Evolutionary conservation across 2,329 filamentous ascomycete species (phyloP).

Genomic region (Aspergillus sp.): DNA sequence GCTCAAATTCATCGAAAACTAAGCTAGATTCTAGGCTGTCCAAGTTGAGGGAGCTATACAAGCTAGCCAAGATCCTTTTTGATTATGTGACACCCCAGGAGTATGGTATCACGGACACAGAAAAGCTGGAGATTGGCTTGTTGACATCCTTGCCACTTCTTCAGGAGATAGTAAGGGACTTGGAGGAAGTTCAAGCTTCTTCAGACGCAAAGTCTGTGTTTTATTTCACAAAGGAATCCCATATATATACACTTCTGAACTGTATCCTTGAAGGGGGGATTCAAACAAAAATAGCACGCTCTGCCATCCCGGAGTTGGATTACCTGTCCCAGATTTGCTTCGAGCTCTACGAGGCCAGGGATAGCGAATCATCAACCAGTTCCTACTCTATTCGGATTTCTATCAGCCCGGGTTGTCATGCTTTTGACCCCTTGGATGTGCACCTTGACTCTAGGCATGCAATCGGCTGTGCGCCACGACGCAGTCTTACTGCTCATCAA

Average conservation of each 20-base stretch:
- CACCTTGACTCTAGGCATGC: constrained; percentile 95
- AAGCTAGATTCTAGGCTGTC: constrained; percentile 84
- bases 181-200: constrained; percentile 95
- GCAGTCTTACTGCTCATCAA: constrained; percentile 84
- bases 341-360: constrained; percentile 94
- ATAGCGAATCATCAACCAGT: constrained; percentile 72
- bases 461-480: constrained; percentile 87
- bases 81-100: constrained; percentile 99
- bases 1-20: constrained; percentile 69
- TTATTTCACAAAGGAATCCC: constrained; percentile 98
- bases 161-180: constrained; percentile 93
- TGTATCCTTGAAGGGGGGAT: constrained; percentile 97
- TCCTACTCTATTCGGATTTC: constrained; percentile 96
- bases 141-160: constrained; percentile 89
- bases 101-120: constrained; percentile 91
- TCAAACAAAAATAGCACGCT: constrained; percentile 93
- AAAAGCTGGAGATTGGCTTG: constrained; percentile 98
- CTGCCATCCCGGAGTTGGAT: constrained; percentile 93
- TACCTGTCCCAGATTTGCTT: constrained; percentile 98
- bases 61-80: constrained; percentile 89
- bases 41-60: constrained; percentile 89
- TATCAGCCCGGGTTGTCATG: constrained; percentile 92
- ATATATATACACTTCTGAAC: constrained; percentile 97
- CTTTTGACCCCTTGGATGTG: constrained; percentile 93
- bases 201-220: constrained; percentile 94